These are phyloP conservation scores for Chlorella sp. DNA, from an alignment of 139 green algal genomes.

Conservation along the genomic window DNA sequence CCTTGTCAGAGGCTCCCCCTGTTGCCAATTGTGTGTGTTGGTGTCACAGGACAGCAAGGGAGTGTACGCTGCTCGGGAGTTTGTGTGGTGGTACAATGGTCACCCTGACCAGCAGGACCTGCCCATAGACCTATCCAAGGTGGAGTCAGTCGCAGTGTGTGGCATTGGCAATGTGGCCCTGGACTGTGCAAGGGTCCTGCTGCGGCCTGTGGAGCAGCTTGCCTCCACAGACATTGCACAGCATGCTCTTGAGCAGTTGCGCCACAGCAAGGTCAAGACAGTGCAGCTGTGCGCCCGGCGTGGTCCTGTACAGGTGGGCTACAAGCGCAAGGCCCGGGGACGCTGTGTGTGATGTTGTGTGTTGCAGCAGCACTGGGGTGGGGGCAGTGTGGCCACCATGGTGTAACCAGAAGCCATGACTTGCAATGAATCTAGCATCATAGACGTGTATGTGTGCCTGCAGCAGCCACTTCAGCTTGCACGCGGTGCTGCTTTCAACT, in stretches of 20 bases:
- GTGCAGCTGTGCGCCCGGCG: slow-evolving; percentile 82
- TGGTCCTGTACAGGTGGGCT: slow-evolving; percentile 75
- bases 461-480: no score
- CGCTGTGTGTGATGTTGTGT: no score
- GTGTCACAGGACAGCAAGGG: slow-evolving; percentile 2
- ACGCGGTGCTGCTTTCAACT: no score
- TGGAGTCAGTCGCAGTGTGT: slow-evolving; percentile 25
- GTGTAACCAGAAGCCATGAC: no score
- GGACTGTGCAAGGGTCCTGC: slow-evolving; percentile 88
- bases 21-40: no score
- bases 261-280: slow-evolving; percentile 18
- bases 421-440: no score
- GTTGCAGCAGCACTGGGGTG: no score
- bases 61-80: slow-evolving; percentile 80
- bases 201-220: slow-evolving; percentile 46
- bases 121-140: slow-evolving; percentile 49
- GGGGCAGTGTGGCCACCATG: no score
- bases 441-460: no score
- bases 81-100: slow-evolving; percentile 99
- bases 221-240: slow-evolving; percentile 74
- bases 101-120: slow-evolving; percentile 73
- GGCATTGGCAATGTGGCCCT: slow-evolving; percentile 86
- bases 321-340: no score
- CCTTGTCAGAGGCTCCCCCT: no score
- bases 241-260: slow-evolving; percentile 66